Conservation (phyloP, 106 monocot genomes). For the Xerophyta viscosa region DNA sequence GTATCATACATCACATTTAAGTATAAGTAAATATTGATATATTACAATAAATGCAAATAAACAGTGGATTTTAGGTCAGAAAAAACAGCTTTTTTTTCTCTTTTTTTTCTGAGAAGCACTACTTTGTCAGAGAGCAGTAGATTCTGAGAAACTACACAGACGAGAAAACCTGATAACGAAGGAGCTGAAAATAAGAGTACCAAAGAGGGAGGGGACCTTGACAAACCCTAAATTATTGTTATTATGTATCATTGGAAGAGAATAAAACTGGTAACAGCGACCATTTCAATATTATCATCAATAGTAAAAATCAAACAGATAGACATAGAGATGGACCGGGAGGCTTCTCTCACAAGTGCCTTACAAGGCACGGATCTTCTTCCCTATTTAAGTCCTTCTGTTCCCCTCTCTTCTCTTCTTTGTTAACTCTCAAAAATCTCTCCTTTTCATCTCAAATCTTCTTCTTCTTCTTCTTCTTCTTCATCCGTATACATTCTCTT, state of each 20-base stretch:
- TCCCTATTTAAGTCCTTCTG: slow-evolving; percentile 22
- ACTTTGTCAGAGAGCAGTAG: not conserved
- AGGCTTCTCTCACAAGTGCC: slow-evolving; percentile 41
- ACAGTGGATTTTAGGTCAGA: too few species aligned
- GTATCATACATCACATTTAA: too few species aligned
- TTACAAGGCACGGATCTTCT: slow-evolving; percentile 35
- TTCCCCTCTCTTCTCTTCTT: slow-evolving; percentile 23
- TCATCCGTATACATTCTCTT: too few species aligned
- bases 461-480: not conserved
- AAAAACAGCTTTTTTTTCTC: too few species aligned
- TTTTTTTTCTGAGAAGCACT: too few species aligned
- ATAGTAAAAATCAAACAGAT: not conserved
- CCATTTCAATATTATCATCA: too few species aligned
- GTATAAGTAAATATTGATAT: too few species aligned
- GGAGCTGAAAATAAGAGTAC: too few species aligned
- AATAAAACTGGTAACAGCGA: not conserved
- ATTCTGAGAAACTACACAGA: not conserved
- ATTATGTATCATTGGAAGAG: not conserved
- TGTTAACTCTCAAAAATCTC: too few species aligned
- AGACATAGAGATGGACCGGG: not conserved
- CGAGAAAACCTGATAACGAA: too few species aligned
- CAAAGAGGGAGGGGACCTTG: too few species aligned
- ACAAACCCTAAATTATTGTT: slow-evolving; percentile 1
- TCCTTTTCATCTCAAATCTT: not conserved
- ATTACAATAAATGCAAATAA: too few species aligned